phyloP scores from a whole-genome alignment of 345 rosid genomes.

The Dimocarpus longan region DNA sequence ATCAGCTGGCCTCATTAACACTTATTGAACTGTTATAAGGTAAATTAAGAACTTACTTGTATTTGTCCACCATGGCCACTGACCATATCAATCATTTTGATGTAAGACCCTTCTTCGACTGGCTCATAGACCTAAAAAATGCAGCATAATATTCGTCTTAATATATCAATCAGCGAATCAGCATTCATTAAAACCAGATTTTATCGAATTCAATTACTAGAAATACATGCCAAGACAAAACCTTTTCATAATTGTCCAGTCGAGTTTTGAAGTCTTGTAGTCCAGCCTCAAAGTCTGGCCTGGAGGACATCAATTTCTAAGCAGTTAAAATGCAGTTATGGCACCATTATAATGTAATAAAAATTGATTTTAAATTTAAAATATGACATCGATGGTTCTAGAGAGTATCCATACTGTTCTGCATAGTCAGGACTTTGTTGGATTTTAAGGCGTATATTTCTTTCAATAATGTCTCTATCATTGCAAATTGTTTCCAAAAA shows the following conservation, averaged over 20 bases:
- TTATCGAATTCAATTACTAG: conserved; percentile 20
- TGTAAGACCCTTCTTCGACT: conserved; percentile 97
- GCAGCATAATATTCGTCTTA: conserved; percentile 21
- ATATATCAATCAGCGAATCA: conserved; percentile 19
- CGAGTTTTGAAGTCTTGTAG: conserved; percentile 81
- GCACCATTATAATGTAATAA: neutral
- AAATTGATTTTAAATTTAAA: conserved; percentile 6
- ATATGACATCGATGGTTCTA: conserved; percentile 24
- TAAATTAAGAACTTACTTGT: conserved; percentile 55
- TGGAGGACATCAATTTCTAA: conserved; percentile 40
- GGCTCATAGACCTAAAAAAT: conserved; percentile 89
- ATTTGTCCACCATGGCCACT: conserved; percentile 96
- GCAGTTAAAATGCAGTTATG: neutral
- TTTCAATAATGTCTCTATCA: conserved; percentile 88
- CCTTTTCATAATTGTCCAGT: conserved; percentile 88
- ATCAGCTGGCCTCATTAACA: neutral
- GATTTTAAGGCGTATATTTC: conserved; percentile 96
- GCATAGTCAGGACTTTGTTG: conserved; percentile 99
- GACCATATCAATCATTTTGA: conserved; percentile 99
- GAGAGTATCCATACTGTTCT: conserved; percentile 72
- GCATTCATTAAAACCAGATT: conserved; percentile 10
- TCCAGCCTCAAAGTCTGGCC: conserved; percentile 95
- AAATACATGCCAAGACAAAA: conserved; percentile 31
- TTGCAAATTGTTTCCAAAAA: conserved; percentile 98
- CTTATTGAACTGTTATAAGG: neutral